Conservation (phyloP, 768 basidiomycete genomes). For the Lentinus tigrinus region DNA sequence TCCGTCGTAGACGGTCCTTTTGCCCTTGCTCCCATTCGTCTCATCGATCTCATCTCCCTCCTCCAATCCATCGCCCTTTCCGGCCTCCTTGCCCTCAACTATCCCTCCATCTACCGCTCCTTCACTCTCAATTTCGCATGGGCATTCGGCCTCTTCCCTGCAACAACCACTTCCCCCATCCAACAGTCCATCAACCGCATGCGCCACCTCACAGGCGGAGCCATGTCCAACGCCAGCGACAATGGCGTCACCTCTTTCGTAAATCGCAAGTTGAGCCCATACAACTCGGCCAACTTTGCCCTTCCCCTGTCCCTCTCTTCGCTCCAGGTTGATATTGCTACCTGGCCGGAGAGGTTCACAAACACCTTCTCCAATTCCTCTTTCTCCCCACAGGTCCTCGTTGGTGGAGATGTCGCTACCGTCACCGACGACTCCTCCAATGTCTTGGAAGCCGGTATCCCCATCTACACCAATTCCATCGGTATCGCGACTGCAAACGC, state of each 20-base stretch:
- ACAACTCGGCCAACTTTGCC: slow-evolving; percentile 41
- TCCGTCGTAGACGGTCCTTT: slow-evolving; percentile 55
- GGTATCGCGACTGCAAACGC: slow-evolving; percentile 84
- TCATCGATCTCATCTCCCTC: slow-evolving; percentile 79
- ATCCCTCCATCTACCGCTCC: slow-evolving; percentile 77
- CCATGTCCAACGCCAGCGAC: slow-evolving; percentile 54
- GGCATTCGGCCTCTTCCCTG: slow-evolving; percentile 74
- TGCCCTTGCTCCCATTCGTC: slow-evolving; percentile 67
- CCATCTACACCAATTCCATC: slow-evolving; percentile 75
- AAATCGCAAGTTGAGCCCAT: slow-evolving; percentile 80
- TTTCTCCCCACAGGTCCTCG: slow-evolving; percentile 7
- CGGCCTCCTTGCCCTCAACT: slow-evolving; percentile 81
- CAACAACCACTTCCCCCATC: slow-evolving; percentile 52
- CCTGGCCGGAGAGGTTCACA: background rate
- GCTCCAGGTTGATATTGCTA: slow-evolving; percentile 20
- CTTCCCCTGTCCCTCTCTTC: slow-evolving; percentile 14
- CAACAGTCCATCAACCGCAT: slow-evolving; percentile 80
- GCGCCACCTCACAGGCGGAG: slow-evolving; percentile 81
- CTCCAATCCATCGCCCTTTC: slow-evolving; percentile 84
- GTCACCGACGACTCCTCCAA: slow-evolving; percentile 64
- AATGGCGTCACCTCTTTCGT: slow-evolving; percentile 71
- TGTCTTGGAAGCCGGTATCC: slow-evolving; percentile 75
- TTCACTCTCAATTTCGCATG: slow-evolving; percentile 88
- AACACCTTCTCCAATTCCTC: background rate
- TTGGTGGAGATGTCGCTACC: slow-evolving; percentile 50